Conservation (phyloP, 345 rosid species). For the Citrus sp. region DNA sequence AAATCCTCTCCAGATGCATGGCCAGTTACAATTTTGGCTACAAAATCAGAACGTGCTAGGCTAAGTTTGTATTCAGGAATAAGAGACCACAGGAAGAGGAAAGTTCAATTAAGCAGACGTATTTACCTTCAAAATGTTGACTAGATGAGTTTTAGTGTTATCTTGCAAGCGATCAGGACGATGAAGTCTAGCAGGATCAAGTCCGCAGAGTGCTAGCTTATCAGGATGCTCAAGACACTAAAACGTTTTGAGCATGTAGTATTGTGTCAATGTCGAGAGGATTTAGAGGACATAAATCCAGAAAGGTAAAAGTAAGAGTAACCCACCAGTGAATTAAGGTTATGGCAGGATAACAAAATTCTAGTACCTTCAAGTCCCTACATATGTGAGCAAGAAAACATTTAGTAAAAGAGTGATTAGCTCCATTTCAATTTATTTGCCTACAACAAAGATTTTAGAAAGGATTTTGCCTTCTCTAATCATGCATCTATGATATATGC, state of each 20-base stretch:
- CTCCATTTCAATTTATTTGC: conserved; percentile 1
- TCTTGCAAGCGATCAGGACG: conserved; percentile 89
- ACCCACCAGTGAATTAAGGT: conserved; percentile 62
- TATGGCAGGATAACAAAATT: conserved; percentile 68
- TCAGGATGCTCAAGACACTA: conserved; percentile 77
- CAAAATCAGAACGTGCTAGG: background rate
- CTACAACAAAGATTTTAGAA: background rate
- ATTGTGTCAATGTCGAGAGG: conserved; percentile 6
- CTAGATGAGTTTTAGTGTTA: conserved; percentile 45
- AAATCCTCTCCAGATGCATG: conserved; percentile 2
- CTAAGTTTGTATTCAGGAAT: background rate
- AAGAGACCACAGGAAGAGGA: conserved; percentile 6
- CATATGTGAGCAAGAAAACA: conserved; percentile 11
- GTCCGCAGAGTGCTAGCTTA: conserved; percentile 74
- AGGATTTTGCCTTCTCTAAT: background rate
- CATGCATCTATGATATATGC: background rate
- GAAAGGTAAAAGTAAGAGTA: conserved; percentile 10
- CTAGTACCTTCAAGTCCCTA: conserved; percentile 75
- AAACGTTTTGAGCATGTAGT: conserved; percentile 18
- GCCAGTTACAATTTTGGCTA: background rate
- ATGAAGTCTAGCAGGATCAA: conserved; percentile 67
- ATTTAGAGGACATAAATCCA: background rate
- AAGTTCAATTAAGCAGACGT: background rate
- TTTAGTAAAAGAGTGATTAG: background rate
- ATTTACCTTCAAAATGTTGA: conserved; percentile 68